These are phyloP conservation scores for Trichoderma semiorbis DNA, from an alignment of 2,329 filamentous ascomycete genomes.

Conservation along the genomic window DNA sequence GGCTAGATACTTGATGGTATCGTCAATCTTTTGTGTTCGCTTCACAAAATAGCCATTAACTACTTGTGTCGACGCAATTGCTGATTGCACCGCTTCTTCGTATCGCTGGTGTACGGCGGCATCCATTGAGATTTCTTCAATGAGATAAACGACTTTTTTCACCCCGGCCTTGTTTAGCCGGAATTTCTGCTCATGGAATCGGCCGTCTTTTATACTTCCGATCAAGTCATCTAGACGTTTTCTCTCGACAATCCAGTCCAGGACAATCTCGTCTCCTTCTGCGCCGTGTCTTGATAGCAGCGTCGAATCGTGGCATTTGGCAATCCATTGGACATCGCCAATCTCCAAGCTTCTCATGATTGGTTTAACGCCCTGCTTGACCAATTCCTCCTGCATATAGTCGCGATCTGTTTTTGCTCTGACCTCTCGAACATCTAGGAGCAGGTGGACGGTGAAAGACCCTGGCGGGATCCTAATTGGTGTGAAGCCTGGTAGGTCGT, in stretches of 20 bases:
- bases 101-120: constrained; percentile 52
- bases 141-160: constrained; percentile 73
- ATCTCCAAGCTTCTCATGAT: constrained; percentile 67
- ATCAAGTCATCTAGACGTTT: constrained; percentile 78
- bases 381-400: constrained; percentile 70
- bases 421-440: constrained; percentile 73
- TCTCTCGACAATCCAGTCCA: constrained; percentile 78
- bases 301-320: constrained; percentile 61
- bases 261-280: constrained; percentile 66
- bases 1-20: constrained; percentile 72
- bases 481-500: constrained; percentile 45
- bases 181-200: constrained; percentile 83
- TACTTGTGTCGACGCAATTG: constrained; percentile 73
- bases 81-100: constrained; percentile 65
- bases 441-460: constrained; percentile 67
- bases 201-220: constrained; percentile 76
- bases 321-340: constrained; percentile 77
- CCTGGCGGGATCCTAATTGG: constrained; percentile 62
- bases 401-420: constrained; percentile 69
- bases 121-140: constrained; percentile 68
- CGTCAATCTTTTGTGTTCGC: constrained; percentile 69
- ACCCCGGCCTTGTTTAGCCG: constrained; percentile 68
- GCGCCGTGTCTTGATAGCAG: constrained; percentile 54
- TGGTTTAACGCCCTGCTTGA: constrained; percentile 61
- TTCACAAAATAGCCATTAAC: constrained; percentile 79